Evolutionary conservation across 2,329 filamentous ascomycete species (phyloP).

Genomic region (Orbilia ellipsospora): DNA sequence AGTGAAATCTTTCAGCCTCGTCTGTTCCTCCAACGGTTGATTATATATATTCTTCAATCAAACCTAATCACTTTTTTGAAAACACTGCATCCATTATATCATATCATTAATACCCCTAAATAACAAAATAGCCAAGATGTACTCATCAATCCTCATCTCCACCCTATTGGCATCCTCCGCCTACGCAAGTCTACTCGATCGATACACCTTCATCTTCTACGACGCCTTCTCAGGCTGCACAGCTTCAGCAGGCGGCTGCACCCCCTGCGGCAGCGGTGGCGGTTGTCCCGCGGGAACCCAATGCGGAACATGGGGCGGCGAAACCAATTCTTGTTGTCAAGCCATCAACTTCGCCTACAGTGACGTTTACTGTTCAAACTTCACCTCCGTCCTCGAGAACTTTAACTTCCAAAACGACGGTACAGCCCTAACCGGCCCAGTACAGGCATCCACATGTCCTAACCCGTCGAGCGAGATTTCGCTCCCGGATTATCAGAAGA

Average conservation of each 20-base stretch:
- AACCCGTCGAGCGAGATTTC: too few species aligned
- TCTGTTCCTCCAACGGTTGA: too few species aligned
- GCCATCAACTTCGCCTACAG: background rate
- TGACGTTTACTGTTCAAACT: background rate
- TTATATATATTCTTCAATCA: too few species aligned
- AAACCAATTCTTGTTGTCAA: constrained; percentile 5
- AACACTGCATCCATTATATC: too few species aligned
- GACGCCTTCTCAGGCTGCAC: background rate
- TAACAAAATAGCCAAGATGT: background rate
- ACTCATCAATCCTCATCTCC: constrained; percentile 1
- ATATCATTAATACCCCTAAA: too few species aligned
- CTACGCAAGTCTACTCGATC: background rate
- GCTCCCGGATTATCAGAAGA: background rate
- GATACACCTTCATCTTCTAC: constrained; percentile 13
- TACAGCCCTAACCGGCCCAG: background rate
- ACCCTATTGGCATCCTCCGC: background rate
- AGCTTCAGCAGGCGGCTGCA: background rate
- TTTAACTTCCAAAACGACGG: constrained; percentile 13
- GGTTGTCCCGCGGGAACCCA: constrained; percentile 5
- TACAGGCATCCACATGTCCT: background rate
- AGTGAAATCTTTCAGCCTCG: too few species aligned
- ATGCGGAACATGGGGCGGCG: constrained; percentile 15
- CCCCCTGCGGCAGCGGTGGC: background rate
- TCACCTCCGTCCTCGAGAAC: constrained; percentile 10
- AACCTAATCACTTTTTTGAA: too few species aligned